Percentiles rank a stretch among this genome's conserved stretches.
phyloP scores from a whole-genome alignment of 768 basidiomycete genomes.

The Podaxis mareebaensis region DNA sequence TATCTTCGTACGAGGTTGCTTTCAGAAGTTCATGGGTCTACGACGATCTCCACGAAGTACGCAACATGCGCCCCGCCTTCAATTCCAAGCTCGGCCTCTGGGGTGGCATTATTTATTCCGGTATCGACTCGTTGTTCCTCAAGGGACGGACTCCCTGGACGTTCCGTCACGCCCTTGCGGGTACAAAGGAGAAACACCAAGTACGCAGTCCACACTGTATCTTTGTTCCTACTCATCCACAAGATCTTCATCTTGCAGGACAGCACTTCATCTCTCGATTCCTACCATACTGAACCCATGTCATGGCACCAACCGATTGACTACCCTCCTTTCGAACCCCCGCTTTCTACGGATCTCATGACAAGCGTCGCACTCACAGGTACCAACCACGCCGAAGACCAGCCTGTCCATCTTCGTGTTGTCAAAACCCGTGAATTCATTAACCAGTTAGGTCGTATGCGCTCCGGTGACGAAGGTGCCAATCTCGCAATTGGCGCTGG shows the following conservation, averaged over 20 bases:
- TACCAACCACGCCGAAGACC: slow-evolving; percentile 97
- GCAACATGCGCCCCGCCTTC: slow-evolving; percentile 92
- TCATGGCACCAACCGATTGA: slow-evolving; percentile 69
- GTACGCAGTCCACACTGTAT: slow-evolving; percentile 21
- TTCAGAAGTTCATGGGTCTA: slow-evolving; percentile 83
- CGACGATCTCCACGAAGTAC: slow-evolving; percentile 83
- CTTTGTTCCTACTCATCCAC: not conserved
- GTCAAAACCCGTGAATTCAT: slow-evolving; percentile 35
- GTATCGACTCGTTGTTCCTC: slow-evolving; percentile 82
- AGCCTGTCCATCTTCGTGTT: slow-evolving; percentile 85
- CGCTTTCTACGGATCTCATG: slow-evolving; percentile 90
- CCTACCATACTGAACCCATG: slow-evolving; percentile 70
- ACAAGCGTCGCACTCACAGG: slow-evolving; percentile 89
- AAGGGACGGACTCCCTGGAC: slow-evolving; percentile 93
- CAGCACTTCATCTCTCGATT: slow-evolving; percentile 47
- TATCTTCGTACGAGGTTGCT: slow-evolving; percentile 71
- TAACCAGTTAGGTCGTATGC: slow-evolving; percentile 23
- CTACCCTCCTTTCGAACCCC: slow-evolving; percentile 86
- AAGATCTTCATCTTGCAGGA: slow-evolving; percentile 19
- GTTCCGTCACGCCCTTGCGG: slow-evolving; percentile 60
- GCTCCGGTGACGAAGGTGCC: slow-evolving; percentile 15
- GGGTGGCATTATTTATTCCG: slow-evolving; percentile 89
- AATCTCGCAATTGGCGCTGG: slow-evolving; percentile 33
- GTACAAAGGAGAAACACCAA: slow-evolving; percentile 27
- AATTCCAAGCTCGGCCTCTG: slow-evolving; percentile 74